Base-by-base conservation (phyloP, 768 basidiomycete genomes). In the Sistotremastrum niveocremeum region DNA sequence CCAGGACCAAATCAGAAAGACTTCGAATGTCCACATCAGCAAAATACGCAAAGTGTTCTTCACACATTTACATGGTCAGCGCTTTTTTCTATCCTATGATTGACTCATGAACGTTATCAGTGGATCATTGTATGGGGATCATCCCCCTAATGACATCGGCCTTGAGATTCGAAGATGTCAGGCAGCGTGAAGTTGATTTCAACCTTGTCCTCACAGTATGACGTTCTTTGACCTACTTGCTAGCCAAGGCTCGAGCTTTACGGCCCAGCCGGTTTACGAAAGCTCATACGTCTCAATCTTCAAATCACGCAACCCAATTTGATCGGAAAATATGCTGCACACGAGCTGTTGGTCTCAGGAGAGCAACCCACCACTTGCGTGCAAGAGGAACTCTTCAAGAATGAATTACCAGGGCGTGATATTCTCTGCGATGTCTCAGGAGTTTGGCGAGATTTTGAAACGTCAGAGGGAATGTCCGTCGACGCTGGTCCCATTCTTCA, bases 61-160 rank as follows among this genome's bases (percentile, higher is more conserved):
- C 44, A 89, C 87, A 2, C 88, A 89, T 54, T 79, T 88, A 76
- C 87, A 90, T 55, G 76, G 87, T 79, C 56, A 41, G 63, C 54
- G 41, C 39, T 33, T 9, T 37, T 30, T 4, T 20, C 10, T 5
- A 28, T 11, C 35, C 32, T 50, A 36, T 31, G 20, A 37, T 41
- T 6, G 10, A 52, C 34, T n/a, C 36, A 8, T 9, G 6, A 6
- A 32, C 46, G 33, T 38, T 50, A 46, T 33, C 39, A 74, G 85
- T 76, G 34, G 81, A 86, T 59, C 84, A 89, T 60, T 70, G 75
- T 39, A 78, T 83, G 72, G 86, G 84, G 5, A 67, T 85, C 39
- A 68, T 81, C 12, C 77, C 80, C 4, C 64, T 87, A 38, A 64
- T 87, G 70, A 79, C 39, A 75, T 67, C 52, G 49, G 76, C 5